Percentiles rank a stretch among this genome's conserved stretches.
phyloP scores from a whole-genome alignment of 768 basidiomycete genomes.

The Arthromyces matolae region DNA sequence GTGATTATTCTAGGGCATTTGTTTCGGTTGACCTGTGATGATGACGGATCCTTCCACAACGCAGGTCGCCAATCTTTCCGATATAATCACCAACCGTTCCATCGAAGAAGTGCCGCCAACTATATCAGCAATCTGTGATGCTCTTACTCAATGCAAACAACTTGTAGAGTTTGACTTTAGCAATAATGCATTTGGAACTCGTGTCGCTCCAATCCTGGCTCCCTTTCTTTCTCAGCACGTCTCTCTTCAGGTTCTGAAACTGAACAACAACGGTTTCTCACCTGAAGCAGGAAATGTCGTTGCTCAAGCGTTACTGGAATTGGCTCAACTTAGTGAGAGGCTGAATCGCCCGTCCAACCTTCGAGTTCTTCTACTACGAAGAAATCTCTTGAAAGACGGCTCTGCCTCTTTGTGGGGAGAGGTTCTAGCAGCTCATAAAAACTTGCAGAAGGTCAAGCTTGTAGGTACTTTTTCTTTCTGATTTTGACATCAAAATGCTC shows the following conservation, averaged over 20 bases:
- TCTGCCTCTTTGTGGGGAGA: not conserved
- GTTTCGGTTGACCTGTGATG: no score
- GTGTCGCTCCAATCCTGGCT: not conserved
- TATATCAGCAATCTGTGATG: not conserved
- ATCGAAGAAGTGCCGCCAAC: not conserved
- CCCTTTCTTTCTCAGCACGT: not conserved
- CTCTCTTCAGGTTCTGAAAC: not conserved
- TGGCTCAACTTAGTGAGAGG: not conserved
- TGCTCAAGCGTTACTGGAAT: not conserved
- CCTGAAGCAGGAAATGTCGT: not conserved
- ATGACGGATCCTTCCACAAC: not conserved
- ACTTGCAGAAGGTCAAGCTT: not conserved
- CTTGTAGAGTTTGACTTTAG: not conserved
- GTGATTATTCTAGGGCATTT: not conserved
- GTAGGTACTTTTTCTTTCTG: not conserved
- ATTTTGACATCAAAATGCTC: not conserved
- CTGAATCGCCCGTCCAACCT: not conserved
- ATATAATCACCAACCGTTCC: constrained; percentile 1
- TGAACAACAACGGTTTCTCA: not conserved
- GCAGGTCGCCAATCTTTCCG: constrained; percentile 1
- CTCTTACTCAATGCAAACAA: not conserved
- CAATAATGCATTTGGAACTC: not conserved
- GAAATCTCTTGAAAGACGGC: not conserved
- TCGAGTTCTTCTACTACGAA: not conserved
- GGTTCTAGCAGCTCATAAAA: not conserved